Conservation (phyloP, 495 filamentous ascomycete genomes). For the Hyaloscypha hepaticicola region DNA sequence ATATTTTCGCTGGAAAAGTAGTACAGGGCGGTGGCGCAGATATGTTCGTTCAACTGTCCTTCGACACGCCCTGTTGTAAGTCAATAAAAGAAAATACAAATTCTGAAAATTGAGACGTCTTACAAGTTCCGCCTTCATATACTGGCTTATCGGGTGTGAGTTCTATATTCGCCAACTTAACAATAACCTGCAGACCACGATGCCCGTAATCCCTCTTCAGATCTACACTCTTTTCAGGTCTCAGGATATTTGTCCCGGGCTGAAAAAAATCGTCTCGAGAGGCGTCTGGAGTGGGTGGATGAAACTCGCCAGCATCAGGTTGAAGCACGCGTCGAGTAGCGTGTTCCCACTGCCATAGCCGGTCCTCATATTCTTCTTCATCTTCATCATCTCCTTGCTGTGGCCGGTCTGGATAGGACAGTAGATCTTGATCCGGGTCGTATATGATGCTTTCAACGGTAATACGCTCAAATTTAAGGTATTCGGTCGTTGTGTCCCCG, state of each 20-base stretch:
- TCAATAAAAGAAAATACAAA: too few species aligned
- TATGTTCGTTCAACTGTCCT: constrained; percentile 47
- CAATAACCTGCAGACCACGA: constrained; percentile 41
- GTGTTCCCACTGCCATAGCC: constrained; percentile 10
- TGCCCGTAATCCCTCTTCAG: constrained; percentile 10
- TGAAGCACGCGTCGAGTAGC: not conserved
- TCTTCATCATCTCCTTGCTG: constrained; percentile 12
- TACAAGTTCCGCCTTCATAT: constrained; percentile 35
- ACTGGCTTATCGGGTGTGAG: constrained; percentile 36
- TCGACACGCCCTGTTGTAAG: constrained; percentile 42
- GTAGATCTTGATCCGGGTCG: too few species aligned
- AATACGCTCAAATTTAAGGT: not conserved
- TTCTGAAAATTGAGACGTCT: too few species aligned
- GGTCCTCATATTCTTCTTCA: constrained; percentile 5
- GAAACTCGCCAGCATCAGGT: constrained; percentile 9
- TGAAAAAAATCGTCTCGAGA: not conserved
- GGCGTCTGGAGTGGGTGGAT: too few species aligned
- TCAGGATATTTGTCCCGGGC: not conserved
- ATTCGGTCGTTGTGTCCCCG: not conserved
- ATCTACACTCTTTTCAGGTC: not conserved
- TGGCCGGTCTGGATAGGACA: not conserved
- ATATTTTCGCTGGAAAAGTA: constrained; percentile 65
- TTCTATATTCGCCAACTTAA: constrained; percentile 39
- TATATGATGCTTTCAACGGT: not conserved
- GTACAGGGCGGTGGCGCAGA: constrained; percentile 58